A percentile compares a stretch with the other conserved stretches of the same genome.
These are phyloP conservation scores for Coccomyxa sp. DNA, from an alignment of 139 green algal genomes.

Conservation along the genomic window DNA sequence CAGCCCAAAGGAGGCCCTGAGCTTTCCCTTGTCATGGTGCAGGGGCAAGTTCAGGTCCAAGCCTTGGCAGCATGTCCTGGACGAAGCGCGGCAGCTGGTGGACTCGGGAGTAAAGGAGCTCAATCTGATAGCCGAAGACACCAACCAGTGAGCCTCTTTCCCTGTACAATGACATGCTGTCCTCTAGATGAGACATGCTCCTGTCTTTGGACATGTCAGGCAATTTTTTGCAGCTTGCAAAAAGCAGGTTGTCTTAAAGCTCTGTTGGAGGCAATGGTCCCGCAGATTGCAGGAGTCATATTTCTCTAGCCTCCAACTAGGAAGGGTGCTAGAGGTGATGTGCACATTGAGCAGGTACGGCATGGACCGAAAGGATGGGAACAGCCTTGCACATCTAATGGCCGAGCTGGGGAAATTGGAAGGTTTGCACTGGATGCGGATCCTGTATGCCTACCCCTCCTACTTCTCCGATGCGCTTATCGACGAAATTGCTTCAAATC, in stretches of 20 bases:
- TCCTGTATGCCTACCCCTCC: slow-evolving; percentile 85
- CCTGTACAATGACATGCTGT: no score
- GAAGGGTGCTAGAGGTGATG: neutral
- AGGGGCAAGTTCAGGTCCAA: slow-evolving; percentile 88
- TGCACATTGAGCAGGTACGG: slow-evolving; percentile 45
- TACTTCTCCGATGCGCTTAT: slow-evolving; percentile 78
- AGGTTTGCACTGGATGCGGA: slow-evolving; percentile 77
- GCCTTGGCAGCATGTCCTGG: slow-evolving; percentile 59
- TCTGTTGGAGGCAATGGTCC: no score
- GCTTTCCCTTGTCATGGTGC: neutral
- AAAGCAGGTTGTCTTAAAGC: no score
- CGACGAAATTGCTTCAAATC: slow-evolving; percentile 79
- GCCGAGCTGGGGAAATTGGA: slow-evolving; percentile 64
- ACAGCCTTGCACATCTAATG: slow-evolving; percentile 70
- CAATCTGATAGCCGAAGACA: slow-evolving; percentile 84
- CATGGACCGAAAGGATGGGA: slow-evolving; percentile 63
- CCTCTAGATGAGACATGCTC: no score
- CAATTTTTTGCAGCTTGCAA: no score
- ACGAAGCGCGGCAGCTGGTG: slow-evolving; percentile 70
- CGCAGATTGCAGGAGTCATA: no score
- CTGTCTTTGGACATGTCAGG: no score
- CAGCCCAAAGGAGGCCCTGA: neutral
- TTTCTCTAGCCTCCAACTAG: no score
- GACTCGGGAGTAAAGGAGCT: slow-evolving; percentile 73
- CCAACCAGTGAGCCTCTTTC: slow-evolving; percentile 53